phyloP scores from a whole-genome alignment of 768 basidiomycete species.

The Pleurotus pulmonarius region DNA sequence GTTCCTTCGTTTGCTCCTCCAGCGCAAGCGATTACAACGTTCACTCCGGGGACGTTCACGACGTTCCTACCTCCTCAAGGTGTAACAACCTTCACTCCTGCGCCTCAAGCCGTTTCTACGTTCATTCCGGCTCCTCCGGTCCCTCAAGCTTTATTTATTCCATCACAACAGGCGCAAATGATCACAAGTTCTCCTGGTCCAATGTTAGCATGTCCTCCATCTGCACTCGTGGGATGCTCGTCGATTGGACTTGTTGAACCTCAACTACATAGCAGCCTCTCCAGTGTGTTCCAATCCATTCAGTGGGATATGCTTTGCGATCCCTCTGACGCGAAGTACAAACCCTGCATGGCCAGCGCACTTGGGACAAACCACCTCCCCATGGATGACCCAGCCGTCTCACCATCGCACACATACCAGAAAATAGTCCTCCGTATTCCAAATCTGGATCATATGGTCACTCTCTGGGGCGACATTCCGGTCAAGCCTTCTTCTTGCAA shows the following conservation, averaged over 20 bases:
- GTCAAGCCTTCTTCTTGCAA: background rate
- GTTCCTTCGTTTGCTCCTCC: background rate
- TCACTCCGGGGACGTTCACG: background rate
- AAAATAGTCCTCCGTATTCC: background rate
- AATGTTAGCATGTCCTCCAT: background rate
- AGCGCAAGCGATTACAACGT: background rate
- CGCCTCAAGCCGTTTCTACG: background rate
- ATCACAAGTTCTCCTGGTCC: background rate
- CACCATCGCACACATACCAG: background rate
- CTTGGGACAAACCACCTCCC: background rate
- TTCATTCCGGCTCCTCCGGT: background rate
- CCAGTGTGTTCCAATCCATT: background rate
- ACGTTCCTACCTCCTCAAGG: background rate
- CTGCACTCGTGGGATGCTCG: background rate
- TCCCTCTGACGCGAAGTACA: background rate
- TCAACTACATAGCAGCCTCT: background rate
- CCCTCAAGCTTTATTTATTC: background rate
- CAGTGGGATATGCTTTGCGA: constrained; percentile 4
- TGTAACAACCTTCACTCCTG: background rate
- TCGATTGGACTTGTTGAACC: background rate
- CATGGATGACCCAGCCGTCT: background rate
- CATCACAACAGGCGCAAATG: background rate
- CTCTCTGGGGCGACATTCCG: background rate
- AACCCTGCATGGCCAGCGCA: background rate
- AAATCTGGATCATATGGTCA: constrained; percentile 1